These are phyloP conservation scores for Cetraspora pellucida DNA, from an alignment of 192 early-diverging fungal genomes.

Conservation along the genomic window DNA sequence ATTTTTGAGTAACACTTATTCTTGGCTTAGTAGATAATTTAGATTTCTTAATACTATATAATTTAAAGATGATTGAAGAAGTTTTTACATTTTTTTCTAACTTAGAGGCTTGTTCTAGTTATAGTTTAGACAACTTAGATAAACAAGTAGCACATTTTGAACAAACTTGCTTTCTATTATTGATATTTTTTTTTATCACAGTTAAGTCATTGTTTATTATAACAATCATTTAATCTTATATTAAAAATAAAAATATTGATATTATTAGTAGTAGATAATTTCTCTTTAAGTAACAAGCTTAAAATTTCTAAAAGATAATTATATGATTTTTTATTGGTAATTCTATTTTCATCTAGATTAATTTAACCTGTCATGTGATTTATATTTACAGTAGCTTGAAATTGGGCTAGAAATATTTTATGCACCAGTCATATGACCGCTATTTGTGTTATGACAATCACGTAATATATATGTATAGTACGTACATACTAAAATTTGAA, in stretches of 20 bases:
- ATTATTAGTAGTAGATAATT: conserved; percentile 23
- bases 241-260: neutral
- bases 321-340: too few species aligned
- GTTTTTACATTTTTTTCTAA: neutral
- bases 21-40: neutral
- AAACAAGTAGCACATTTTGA: conserved; percentile 4
- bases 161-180: conserved; percentile 28
- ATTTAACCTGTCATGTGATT: too few species aligned
- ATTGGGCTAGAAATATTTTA: too few species aligned
- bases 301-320: conserved; percentile 19
- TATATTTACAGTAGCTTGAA: too few species aligned
- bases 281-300: conserved; percentile 6
- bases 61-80: neutral
- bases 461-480: too few species aligned
- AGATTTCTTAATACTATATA: neutral
- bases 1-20: conserved; percentile 16
- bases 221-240: neutral
- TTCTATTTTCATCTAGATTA: too few species aligned
- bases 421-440: too few species aligned
- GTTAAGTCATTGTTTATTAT: neutral
- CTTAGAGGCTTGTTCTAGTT: neutral
- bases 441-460: too few species aligned
- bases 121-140: conserved; percentile 7
- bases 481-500: too few species aligned
- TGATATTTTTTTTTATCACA: conserved; percentile 16